Base-by-base conservation (phyloP, 2,329 filamentous ascomycete species). In the Thielaviopsis cerberus region DNA sequence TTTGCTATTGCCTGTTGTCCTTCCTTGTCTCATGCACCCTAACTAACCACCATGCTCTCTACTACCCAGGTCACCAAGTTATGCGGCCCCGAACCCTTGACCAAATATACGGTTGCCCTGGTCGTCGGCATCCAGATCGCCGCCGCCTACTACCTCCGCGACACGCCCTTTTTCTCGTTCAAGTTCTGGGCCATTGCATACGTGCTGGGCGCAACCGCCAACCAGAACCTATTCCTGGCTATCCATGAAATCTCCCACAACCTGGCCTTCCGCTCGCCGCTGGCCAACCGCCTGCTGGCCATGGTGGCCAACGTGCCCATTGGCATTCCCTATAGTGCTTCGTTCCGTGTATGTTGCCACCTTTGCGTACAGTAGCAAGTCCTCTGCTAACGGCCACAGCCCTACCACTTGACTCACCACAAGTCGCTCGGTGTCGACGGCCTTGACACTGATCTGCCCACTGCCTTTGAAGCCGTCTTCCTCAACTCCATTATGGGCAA, bases 221-320 rank as follows among this genome's bases (percentile, higher is more conserved):
- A 97, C 76, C 92, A 98, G 76, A 98, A 98, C 71, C 80, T 97
- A 55, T 98, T 98, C 75, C 82, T 98, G 50, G 89, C 92, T 60
- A 98, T 98, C 67, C 92, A 98, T 74, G 92, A 98, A 73, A 97
- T 98, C 69, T 94, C 88, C 17, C 92, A 98, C 74, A 98, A 98
- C 69, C 77, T 98, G 62, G 92, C 91, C 37, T 97, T 97, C 76
- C 82, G 81, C 64, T 90, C 82, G 25, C 78, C 87, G 1, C 69
- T 83, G 50, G 83, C 82, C 61, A 98, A 98, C 72, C 78, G 92
- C 22, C 68, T 95, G 56, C 78, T 97, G 63, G 92, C 92, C 63
- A 86, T 98, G 61, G 81, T 96, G 68, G 92, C 92, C 62, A 98
- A 98, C 71, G 74, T 98, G 53, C 92, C 92, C 53, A 98, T 98